Conservation (phyloP, 345 rosid genomes). For the Euphorbia tirucalli region DNA sequence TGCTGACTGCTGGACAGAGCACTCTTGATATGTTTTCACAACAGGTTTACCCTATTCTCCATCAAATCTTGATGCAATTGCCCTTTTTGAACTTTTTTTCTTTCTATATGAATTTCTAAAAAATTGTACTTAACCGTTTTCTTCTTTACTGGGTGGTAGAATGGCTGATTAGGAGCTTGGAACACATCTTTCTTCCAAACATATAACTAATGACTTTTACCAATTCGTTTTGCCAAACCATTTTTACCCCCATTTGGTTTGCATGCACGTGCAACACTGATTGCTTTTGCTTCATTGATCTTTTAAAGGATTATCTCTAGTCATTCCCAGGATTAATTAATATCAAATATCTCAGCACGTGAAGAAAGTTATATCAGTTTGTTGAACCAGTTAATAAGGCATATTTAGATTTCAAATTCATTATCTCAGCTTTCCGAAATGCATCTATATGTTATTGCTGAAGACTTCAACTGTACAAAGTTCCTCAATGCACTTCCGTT, state of each 20-base stretch:
- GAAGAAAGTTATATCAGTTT: neutral
- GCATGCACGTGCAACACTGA: neutral
- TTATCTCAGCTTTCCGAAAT: constrained; percentile 9
- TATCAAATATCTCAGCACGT: neutral
- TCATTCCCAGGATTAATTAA: neutral
- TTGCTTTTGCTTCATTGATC: neutral
- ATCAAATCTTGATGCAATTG: neutral
- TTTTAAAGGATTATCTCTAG: neutral
- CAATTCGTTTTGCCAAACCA: neutral
- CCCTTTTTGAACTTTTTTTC: neutral
- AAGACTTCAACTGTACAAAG: neutral
- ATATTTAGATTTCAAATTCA: neutral
- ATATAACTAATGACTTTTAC: neutral
- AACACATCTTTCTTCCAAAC: neutral
- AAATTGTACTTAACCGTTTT: neutral
- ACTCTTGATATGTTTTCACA: constrained; percentile 69
- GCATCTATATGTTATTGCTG: neutral
- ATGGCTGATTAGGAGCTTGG: neutral
- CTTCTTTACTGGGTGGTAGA: neutral
- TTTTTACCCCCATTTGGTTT: neutral
- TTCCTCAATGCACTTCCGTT: neutral
- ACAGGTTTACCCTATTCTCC: constrained; percentile 45
- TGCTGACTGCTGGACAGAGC: constrained; percentile 72
- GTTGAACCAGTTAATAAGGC: neutral
- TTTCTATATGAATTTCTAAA: neutral